phyloP scores from a whole-genome alignment of 2,329 filamentous ascomycete genomes.

The Aureobasidium sp. region DNA sequence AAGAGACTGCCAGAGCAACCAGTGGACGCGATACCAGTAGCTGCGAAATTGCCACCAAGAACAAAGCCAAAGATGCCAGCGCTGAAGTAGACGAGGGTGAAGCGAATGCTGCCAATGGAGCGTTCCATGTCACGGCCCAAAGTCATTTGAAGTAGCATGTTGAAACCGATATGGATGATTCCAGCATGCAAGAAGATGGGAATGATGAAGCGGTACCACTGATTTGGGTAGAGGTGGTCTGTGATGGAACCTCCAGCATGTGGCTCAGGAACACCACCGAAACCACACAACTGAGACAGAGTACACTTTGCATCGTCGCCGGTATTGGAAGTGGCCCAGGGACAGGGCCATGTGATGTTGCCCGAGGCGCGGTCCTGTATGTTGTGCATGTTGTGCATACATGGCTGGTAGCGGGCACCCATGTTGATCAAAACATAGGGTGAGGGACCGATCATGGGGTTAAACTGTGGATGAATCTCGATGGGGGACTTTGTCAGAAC shows the following conservation, averaged over 20 bases:
- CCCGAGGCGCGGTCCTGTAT: slow-evolving; percentile 44
- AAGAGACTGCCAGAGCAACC: slow-evolving; percentile 89
- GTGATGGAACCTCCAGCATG: slow-evolving; percentile 42
- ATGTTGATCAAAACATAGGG: slow-evolving; percentile 90
- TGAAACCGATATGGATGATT: slow-evolving; percentile 91
- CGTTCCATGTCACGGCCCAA: slow-evolving; percentile 89
- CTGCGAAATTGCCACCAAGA: slow-evolving; percentile 87
- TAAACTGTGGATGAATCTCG: slow-evolving; percentile 76
- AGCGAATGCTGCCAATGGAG: slow-evolving; percentile 80
- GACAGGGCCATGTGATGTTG: slow-evolving; percentile 65
- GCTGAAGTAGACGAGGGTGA: slow-evolving; percentile 81
- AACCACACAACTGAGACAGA: slow-evolving; percentile 76
- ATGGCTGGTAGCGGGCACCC: slow-evolving; percentile 85
- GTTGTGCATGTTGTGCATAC: slow-evolving; percentile 77
- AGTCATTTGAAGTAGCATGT: slow-evolving; percentile 83
- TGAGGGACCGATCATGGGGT: slow-evolving; percentile 95
- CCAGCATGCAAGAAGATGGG: slow-evolving; percentile 96
- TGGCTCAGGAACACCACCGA: slow-evolving; percentile 67
- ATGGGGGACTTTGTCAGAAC: slow-evolving; percentile 72
- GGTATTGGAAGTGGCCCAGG: slow-evolving; percentile 60
- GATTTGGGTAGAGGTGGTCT: slow-evolving; percentile 63
- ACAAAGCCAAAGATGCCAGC: slow-evolving; percentile 95
- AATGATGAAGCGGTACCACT: slow-evolving; percentile 94
- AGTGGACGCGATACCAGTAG: slow-evolving; percentile 67
- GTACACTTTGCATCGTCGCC: slow-evolving; percentile 55